phyloP scores from a whole-genome alignment of 1,284 basidiomycete species.

The Hymenochaete sp. region DNA sequence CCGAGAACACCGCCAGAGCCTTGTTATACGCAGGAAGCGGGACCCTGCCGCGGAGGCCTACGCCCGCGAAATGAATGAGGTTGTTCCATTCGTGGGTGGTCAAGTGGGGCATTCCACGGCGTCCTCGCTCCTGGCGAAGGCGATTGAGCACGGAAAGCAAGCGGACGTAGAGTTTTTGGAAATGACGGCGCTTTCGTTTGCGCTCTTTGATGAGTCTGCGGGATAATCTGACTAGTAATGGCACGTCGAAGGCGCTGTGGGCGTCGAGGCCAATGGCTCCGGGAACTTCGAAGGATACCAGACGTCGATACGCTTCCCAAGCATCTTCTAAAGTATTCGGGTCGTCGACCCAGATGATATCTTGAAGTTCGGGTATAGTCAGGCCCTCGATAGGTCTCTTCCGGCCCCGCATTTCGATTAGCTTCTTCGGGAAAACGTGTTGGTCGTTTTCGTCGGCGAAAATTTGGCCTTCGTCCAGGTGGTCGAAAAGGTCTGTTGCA shows the following conservation, averaged over 20 bases:
- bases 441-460: too few species aligned
- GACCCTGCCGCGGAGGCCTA: constrained; percentile 48
- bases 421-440: too few species aligned
- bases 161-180: constrained; percentile 49
- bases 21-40: constrained; percentile 46
- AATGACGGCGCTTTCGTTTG: constrained; percentile 38
- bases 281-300: constrained; percentile 30
- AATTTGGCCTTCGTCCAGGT: too few species aligned
- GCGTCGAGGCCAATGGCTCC: too few species aligned
- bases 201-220: constrained; percentile 32
- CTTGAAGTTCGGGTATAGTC: background rate
- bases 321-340: constrained; percentile 28
- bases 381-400: too few species aligned
- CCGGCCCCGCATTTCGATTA: too few species aligned
- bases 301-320: constrained; percentile 51
- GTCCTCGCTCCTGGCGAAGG: constrained; percentile 43
- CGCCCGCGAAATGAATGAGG: constrained; percentile 59
- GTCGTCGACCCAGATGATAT: constrained; percentile 4
- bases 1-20: constrained; percentile 51
- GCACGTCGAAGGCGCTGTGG: background rate
- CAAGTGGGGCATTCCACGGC: constrained; percentile 24
- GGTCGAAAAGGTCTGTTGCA: too few species aligned
- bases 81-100: constrained; percentile 64
- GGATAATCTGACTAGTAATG: constrained; percentile 39
- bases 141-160: constrained; percentile 54